phyloP scores from a whole-genome alignment of 352 stramenopile genomes.

The Globisporangium ultimum region DNA sequence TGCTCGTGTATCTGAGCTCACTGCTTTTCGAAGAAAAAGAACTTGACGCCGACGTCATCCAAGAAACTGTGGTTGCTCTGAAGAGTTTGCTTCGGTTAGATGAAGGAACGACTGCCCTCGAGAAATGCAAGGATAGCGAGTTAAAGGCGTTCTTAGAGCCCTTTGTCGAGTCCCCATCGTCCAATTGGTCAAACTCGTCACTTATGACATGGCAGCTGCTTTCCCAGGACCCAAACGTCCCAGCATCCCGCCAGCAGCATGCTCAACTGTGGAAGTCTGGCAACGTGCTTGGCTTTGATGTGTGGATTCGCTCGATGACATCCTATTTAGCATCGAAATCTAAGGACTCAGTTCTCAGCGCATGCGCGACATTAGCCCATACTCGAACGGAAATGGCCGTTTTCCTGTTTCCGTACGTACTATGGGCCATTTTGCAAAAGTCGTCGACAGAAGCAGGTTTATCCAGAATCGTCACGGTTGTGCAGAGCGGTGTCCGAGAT shows the following conservation, averaged over 20 bases:
- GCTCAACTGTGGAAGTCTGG: constrained; percentile 42
- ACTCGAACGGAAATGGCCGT: constrained; percentile 57
- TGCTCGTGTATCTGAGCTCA: constrained; percentile 61
- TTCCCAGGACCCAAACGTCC: constrained; percentile 5
- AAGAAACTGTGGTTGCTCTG: constrained; percentile 41
- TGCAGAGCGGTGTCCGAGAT: constrained; percentile 38
- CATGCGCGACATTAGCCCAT: constrained; percentile 35
- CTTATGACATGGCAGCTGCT: constrained; percentile 1
- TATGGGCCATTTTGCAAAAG: constrained; percentile 33
- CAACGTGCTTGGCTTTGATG: constrained; percentile 32
- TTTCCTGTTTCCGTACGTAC: constrained; percentile 72
- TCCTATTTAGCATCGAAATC: constrained; percentile 35
- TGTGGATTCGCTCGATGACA: constrained; percentile 58
- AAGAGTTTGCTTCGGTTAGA: constrained; percentile 46
- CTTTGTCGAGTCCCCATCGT: constrained; percentile 43
- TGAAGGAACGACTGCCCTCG: constrained; percentile 28
- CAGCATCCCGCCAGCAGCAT: constrained; percentile 14
- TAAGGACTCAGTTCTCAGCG: constrained; percentile 43
- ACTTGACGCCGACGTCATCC: constrained; percentile 30
- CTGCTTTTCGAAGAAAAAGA: constrained; percentile 53
- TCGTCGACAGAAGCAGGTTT: neutral
- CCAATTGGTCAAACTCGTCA: constrained; percentile 49
- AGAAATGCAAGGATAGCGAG: constrained; percentile 54
- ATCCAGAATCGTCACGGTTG: constrained; percentile 18
- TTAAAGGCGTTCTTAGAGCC: constrained; percentile 55